phyloP scores from a whole-genome alignment of 2,329 filamentous ascomycete genomes.

The Plectosphaerella sp. region DNA sequence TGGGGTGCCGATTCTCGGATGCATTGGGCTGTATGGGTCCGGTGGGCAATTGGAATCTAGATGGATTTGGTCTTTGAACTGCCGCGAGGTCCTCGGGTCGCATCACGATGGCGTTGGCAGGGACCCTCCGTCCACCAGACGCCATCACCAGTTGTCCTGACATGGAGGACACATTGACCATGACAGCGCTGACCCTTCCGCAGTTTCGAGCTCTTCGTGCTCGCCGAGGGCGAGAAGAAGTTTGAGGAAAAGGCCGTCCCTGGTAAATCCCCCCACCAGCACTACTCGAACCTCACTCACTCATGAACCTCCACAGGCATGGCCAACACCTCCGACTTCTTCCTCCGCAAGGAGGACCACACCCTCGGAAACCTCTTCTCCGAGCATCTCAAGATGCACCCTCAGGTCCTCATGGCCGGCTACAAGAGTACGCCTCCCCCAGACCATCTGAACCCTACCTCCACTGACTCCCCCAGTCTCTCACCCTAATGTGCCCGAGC shows the following conservation, averaged over 20 bases:
- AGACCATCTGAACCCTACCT: constrained; percentile 4
- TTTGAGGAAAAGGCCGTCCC: constrained; percentile 85
- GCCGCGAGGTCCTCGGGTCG: no score
- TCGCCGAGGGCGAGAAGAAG: constrained; percentile 87
- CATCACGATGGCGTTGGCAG: no score
- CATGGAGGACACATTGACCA: no score
- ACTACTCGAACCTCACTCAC: background rate
- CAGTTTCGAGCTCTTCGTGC: constrained; percentile 92
- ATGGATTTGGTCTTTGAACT: no score
- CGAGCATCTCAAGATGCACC: constrained; percentile 78
- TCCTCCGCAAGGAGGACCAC: constrained; percentile 95
- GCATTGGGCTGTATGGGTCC: no score
- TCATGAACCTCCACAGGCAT: constrained; percentile 55
- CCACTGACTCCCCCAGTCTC: constrained; percentile 31
- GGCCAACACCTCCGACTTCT: constrained; percentile 92
- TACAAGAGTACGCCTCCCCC: constrained; percentile 66
- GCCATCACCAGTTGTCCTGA: no score
- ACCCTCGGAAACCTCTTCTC: constrained; percentile 88
- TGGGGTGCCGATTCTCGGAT: no score
- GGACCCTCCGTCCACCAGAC: no score
- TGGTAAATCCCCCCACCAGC: constrained; percentile 51
- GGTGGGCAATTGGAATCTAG: no score
- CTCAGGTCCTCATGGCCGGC: constrained; percentile 82
- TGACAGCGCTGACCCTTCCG: background rate
- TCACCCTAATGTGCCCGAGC: constrained; percentile 57